Conservation (phyloP, 164 flowering plant species). For the Nelumbo lutea region DNA sequence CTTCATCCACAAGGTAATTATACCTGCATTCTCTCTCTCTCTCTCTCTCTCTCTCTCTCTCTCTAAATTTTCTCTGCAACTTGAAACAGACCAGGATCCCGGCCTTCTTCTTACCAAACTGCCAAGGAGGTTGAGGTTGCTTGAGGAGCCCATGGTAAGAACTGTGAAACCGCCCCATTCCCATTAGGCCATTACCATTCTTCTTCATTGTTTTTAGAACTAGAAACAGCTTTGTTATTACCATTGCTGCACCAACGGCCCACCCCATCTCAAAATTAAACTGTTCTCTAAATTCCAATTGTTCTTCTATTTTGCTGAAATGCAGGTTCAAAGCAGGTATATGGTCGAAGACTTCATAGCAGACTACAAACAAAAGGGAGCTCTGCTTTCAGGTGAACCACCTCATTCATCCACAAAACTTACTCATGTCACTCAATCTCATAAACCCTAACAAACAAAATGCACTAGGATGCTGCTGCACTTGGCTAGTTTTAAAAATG, state of each 20-base stretch:
- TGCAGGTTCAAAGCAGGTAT: slow-evolving; percentile 12
- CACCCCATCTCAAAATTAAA: too few relatives aligned
- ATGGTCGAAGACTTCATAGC: slow-evolving; percentile 4
- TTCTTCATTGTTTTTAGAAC: not conserved
- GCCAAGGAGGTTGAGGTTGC: slow-evolving; percentile 31
- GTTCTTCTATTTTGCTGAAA: not conserved
- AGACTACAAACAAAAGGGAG: not conserved
- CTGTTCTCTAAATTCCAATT: not conserved
- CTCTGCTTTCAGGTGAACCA: not conserved
- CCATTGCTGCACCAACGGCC: too few relatives aligned
- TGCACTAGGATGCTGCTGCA: too few relatives aligned
- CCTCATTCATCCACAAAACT: too few relatives aligned
- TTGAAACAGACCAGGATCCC: slow-evolving; percentile 2
- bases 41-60: slow-evolving; percentile 10
- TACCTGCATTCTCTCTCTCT: not conserved
- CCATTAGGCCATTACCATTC: not conserved
- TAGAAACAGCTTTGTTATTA: not conserved
- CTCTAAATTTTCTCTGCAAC: not conserved
- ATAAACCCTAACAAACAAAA: too few relatives aligned
- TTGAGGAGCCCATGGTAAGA: slow-evolving; percentile 18
- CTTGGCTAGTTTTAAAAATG: too few relatives aligned
- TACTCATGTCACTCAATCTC: too few relatives aligned
- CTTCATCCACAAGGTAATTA: slow-evolving; percentile 13
- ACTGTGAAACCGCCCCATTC: too few relatives aligned
- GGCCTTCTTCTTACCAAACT: slow-evolving; percentile 9